A percentile compares a stretch with the other conserved stretches of the same genome.
phyloP scores from a whole-genome alignment of 2,329 filamentous ascomycete genomes.

The Penicillium occitanis region DNA sequence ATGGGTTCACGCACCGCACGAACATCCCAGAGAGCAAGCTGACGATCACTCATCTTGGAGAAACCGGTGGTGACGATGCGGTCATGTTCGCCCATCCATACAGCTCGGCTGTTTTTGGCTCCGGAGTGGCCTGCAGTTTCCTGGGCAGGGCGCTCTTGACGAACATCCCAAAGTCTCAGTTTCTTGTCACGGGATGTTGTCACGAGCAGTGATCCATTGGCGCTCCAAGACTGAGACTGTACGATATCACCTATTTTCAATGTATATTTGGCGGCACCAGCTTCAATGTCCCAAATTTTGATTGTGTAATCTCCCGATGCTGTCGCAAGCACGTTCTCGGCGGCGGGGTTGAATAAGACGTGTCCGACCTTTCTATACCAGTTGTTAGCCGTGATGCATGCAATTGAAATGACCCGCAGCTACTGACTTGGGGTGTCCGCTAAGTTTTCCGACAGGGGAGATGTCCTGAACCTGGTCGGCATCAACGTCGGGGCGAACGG shows the following conservation, averaged over 20 bases:
- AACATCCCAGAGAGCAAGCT: constrained; percentile 93
- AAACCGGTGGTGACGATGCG: constrained; percentile 95
- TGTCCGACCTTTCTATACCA: constrained; percentile 84
- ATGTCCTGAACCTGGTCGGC: constrained; percentile 78
- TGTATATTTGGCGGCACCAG: constrained; percentile 70
- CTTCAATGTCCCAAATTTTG: constrained; percentile 92
- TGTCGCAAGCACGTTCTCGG: constrained; percentile 91
- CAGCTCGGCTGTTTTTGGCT: constrained; percentile 94
- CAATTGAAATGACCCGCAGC: constrained; percentile 11
- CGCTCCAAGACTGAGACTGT: constrained; percentile 94
- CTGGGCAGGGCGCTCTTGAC: constrained; percentile 83
- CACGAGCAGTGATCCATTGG: constrained; percentile 78
- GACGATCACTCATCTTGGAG: constrained; percentile 96
- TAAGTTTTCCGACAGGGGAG: constrained; percentile 74
- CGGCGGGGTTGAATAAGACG: constrained; percentile 94
- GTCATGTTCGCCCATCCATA: constrained; percentile 97
- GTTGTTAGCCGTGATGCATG: constrained; percentile 27
- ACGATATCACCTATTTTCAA: constrained; percentile 90
- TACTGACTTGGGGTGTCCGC: constrained; percentile 77
- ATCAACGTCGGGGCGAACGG: constrained; percentile 73
- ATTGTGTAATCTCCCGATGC: constrained; percentile 92
- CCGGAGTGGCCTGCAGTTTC: constrained; percentile 83
- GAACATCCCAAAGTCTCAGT: constrained; percentile 93
- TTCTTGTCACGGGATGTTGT: constrained; percentile 99
- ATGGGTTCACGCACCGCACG: constrained; percentile 77